phyloP scores from a whole-genome alignment of 2,329 filamentous ascomycete genomes.

The Beauveria sp. region DNA sequence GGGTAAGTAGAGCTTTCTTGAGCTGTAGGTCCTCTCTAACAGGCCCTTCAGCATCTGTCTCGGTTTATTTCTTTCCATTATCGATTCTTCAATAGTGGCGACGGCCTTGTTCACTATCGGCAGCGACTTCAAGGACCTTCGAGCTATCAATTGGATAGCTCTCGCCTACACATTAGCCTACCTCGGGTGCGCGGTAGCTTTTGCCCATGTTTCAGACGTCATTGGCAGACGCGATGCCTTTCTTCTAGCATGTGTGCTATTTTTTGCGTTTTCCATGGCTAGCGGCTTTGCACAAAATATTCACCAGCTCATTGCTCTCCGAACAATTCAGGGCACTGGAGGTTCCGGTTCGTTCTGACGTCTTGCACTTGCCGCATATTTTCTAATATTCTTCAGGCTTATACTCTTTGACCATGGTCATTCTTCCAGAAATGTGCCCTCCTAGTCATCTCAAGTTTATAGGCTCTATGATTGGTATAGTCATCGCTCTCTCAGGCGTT shows the following conservation, averaged over 20 bases:
- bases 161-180: constrained; percentile 50
- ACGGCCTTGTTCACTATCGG: constrained; percentile 51
- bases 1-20: not conserved
- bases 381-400: constrained; percentile 26
- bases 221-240: constrained; percentile 46
- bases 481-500: constrained; percentile 40
- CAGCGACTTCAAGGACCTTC: constrained; percentile 38
- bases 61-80: constrained; percentile 49
- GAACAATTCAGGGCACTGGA: constrained; percentile 37
- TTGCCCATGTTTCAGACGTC: constrained; percentile 47
- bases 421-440: constrained; percentile 43
- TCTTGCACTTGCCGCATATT: constrained; percentile 4
- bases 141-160: constrained; percentile 45
- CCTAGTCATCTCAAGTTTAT: constrained; percentile 32
- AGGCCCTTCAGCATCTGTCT: constrained; percentile 32
- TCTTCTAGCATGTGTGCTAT: constrained; percentile 41
- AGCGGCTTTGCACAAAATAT: constrained; percentile 41
- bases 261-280: constrained; percentile 48
- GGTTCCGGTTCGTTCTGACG: constrained; percentile 35
- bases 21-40: not conserved
- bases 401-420: constrained; percentile 50
- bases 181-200: constrained; percentile 47
- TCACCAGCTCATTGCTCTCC: constrained; percentile 33
- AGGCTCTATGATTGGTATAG: constrained; percentile 39
- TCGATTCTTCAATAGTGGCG: constrained; percentile 54